Evolutionary conservation across 768 basidiomycete species (phyloP).

Genomic region (Multifurca ochricompacta): DNA sequence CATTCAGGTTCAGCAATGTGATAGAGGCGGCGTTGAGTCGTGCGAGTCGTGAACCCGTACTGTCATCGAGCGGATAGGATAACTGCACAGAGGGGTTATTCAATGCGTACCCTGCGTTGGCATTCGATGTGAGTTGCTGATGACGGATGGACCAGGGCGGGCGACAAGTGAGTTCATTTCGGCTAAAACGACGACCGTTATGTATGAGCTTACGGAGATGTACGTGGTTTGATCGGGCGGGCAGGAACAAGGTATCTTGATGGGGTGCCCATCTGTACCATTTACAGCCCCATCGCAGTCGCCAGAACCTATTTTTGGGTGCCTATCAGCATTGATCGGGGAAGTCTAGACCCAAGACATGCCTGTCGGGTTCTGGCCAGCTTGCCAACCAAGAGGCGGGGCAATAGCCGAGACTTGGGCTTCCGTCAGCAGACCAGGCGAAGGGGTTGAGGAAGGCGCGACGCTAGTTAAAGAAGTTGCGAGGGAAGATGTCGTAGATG

Average conservation of each 20-base stretch:
- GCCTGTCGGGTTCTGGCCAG: constrained; percentile 23
- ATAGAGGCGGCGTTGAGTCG: constrained; percentile 24
- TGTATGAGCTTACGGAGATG: not conserved
- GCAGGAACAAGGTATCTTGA: constrained; percentile 25
- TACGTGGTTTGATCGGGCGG: constrained; percentile 16
- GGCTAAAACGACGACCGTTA: constrained; percentile 29
- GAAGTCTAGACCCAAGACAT: not conserved
- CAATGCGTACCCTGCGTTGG: constrained; percentile 24
- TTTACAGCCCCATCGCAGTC: constrained; percentile 25
- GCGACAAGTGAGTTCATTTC: not conserved
- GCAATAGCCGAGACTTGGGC: constrained; percentile 15
- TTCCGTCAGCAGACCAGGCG: not conserved
- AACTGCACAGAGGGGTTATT: constrained; percentile 25
- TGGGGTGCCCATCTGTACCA: constrained; percentile 14
- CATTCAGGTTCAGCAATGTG: constrained; percentile 27
- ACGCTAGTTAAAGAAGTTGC: too few species aligned
- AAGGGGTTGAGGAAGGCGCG: too few species aligned
- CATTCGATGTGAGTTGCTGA: constrained; percentile 19
- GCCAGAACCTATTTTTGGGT: constrained; percentile 23
- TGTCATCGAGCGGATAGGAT: constrained; percentile 24
- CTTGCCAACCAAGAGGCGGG: constrained; percentile 21
- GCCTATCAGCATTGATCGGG: not conserved
- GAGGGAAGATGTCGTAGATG: too few species aligned
- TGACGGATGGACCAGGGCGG: too few species aligned
- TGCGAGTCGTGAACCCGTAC: constrained; percentile 15